Conservation (phyloP, 129 eudicot species). For the Arctium lappa region DNA sequence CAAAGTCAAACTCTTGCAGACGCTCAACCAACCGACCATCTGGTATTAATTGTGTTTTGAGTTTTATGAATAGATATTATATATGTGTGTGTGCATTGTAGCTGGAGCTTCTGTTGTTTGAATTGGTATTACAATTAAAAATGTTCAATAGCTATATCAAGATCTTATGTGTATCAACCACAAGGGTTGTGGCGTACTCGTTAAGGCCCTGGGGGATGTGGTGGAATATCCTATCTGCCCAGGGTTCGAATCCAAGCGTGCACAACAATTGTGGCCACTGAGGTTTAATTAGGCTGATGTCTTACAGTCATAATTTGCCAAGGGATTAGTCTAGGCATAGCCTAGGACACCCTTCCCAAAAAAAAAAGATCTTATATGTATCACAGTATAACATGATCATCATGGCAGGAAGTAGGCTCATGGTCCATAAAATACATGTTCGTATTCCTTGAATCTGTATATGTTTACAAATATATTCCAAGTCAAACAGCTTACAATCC, state of each 20-base stretch:
- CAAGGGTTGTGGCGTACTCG: too few species aligned
- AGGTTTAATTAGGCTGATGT: too few species aligned
- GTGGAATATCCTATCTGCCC: too few species aligned
- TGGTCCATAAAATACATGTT: not conserved
- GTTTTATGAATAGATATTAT: not conserved
- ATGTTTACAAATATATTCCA: not conserved
- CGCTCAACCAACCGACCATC: not conserved
- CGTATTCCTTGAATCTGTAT: not conserved
- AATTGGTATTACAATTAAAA: not conserved
- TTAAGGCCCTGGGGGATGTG: too few species aligned
- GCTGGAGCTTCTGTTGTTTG: not conserved
- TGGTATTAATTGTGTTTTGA: conserved; percentile 9
- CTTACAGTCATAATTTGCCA: too few species aligned
- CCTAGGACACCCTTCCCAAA: too few species aligned
- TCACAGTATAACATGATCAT: not conserved
- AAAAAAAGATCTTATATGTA: not conserved
- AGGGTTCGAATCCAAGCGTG: too few species aligned
- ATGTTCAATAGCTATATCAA: not conserved
- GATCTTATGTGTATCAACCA: not conserved
- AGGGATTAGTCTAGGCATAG: too few species aligned
- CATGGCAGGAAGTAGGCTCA: not conserved
- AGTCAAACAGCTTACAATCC: not conserved
- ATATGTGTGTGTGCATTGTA: not conserved
- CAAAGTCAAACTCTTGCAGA: conserved; percentile 1
- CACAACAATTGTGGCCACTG: too few species aligned